These are phyloP conservation scores for Pestalotiopsis sp. DNA, from an alignment of 2,329 filamentous ascomycete genomes.

Conservation along the genomic window DNA sequence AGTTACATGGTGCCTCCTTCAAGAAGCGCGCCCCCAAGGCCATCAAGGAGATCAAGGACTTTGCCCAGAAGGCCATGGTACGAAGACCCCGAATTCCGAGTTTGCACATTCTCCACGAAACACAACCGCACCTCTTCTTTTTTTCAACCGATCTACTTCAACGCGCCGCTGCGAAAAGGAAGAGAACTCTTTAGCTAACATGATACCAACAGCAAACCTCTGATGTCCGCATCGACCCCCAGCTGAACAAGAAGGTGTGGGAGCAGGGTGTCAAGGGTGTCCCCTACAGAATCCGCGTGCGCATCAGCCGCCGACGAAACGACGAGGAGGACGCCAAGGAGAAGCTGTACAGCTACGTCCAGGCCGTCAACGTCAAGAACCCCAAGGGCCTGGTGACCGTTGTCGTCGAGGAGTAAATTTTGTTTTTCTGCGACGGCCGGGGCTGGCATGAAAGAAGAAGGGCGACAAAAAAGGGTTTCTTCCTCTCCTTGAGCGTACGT, in stretches of 20 bases:
- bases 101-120: slow-evolving; percentile 6
- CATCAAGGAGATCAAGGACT: slow-evolving; percentile 99
- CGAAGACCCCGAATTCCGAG: slow-evolving; percentile 35
- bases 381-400: slow-evolving; percentile 95
- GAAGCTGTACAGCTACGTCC: slow-evolving; percentile 99
- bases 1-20: slow-evolving; percentile 98
- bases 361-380: slow-evolving; percentile 99
- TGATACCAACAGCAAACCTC: slow-evolving; percentile 73
- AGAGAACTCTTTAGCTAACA: slow-evolving; percentile 20
- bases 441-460: slow-evolving; percentile 17
- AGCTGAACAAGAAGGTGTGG: slow-evolving; percentile 99
- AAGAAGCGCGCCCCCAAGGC: slow-evolving; percentile 99
- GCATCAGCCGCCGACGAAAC: slow-evolving; percentile 99
- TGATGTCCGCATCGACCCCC: slow-evolving; percentile 97
- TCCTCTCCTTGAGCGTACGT: slow-evolving; percentile 9
- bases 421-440: slow-evolving; percentile 4
- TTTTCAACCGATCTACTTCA: background rate
- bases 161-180: background rate
- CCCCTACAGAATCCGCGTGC: slow-evolving; percentile 93
- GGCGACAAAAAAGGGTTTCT: slow-evolving; percentile 24
- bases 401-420: slow-evolving; percentile 74
- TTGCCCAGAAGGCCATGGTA: slow-evolving; percentile 96
- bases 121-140: slow-evolving; percentile 17
- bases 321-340: slow-evolving; percentile 99
- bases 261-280: slow-evolving; percentile 99